phyloP scores from a whole-genome alignment of 306 rosid genomes.

The Dryas alaskensis region DNA sequence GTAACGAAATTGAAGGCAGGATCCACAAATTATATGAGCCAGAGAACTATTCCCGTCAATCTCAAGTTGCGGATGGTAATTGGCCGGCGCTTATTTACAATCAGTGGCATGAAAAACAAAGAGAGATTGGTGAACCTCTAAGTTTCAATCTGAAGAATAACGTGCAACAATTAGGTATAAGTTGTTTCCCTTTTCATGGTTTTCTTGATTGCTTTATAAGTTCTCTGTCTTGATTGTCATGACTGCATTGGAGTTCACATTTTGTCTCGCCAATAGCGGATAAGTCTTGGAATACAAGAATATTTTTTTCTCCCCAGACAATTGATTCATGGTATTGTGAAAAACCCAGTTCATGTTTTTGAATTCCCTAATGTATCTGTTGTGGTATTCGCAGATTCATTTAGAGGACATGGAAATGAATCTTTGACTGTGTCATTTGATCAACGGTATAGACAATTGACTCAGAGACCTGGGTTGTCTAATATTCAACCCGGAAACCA shows the following conservation, averaged over 20 bases:
- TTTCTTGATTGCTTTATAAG: neutral
- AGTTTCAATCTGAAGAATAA: constrained; percentile 22
- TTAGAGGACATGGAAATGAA: constrained; percentile 26
- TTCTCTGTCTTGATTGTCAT: constrained; percentile 3
- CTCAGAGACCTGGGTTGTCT: constrained; percentile 32
- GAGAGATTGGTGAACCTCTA: constrained; percentile 21
- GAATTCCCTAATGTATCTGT: constrained; percentile 9
- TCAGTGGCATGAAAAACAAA: constrained; percentile 32
- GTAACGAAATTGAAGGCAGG: constrained; percentile 43
- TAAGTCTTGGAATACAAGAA: neutral
- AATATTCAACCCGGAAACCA: constrained; percentile 20
- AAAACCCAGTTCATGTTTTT: constrained; percentile 7
- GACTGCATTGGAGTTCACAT: constrained; percentile 10
- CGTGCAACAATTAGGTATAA: constrained; percentile 29
- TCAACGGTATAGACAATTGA: constrained; percentile 29
- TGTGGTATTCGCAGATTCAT: constrained; percentile 33
- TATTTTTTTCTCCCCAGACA: neutral
- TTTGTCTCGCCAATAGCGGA: neutral
- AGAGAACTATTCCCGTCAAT: constrained; percentile 30
- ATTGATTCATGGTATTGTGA: neutral
- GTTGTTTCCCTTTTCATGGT: neutral
- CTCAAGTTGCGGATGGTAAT: constrained; percentile 25
- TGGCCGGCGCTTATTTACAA: constrained; percentile 29
- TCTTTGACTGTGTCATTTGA: constrained; percentile 24
- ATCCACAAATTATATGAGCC: constrained; percentile 30